These are phyloP conservation scores for Cercospora sp. DNA, from an alignment of 2,329 filamentous ascomycete species.

Conservation along the genomic window DNA sequence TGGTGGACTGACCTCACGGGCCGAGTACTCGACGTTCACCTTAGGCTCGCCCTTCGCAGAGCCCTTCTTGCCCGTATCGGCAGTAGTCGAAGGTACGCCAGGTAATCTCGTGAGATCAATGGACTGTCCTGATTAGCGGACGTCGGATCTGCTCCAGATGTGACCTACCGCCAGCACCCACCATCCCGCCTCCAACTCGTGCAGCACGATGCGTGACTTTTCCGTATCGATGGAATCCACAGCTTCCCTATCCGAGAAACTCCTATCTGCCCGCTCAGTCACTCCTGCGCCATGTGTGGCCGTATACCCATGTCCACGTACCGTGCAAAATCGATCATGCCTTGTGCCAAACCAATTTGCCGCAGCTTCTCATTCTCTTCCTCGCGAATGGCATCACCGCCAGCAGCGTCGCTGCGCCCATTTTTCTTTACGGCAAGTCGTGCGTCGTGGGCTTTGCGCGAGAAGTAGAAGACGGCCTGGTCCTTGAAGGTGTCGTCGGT, in stretches of 20 bases:
- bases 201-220: slow-evolving; percentile 77
- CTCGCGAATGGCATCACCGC: slow-evolving; percentile 49
- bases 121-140: slow-evolving; percentile 53
- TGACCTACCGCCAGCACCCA: slow-evolving; percentile 84
- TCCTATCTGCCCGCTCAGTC: slow-evolving; percentile 47
- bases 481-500: slow-evolving; percentile 72
- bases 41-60: slow-evolving; percentile 25
- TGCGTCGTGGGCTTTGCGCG: slow-evolving; percentile 43
- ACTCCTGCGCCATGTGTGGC: slow-evolving; percentile 17
- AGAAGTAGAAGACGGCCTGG: slow-evolving; percentile 93
- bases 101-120: slow-evolving; percentile 78
- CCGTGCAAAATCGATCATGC: slow-evolving; percentile 88
- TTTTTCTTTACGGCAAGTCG: slow-evolving; percentile 29
- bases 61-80: slow-evolving; percentile 32
- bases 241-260: slow-evolving; percentile 74
- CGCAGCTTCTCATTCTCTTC: slow-evolving; percentile 83
- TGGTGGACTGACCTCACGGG: slow-evolving; percentile 83
- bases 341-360: slow-evolving; percentile 93
- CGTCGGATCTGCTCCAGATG: slow-evolving; percentile 5
- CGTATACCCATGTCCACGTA: slow-evolving; percentile 35
- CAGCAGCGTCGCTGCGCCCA: slow-evolving; percentile 35
- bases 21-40: slow-evolving; percentile 73
- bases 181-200: slow-evolving; percentile 88
- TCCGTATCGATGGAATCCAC: slow-evolving; percentile 90
- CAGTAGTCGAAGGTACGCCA: slow-evolving; percentile 42